Conservation (phyloP, 2,329 filamentous ascomycete species). For the Aspergillus nomiae region DNA sequence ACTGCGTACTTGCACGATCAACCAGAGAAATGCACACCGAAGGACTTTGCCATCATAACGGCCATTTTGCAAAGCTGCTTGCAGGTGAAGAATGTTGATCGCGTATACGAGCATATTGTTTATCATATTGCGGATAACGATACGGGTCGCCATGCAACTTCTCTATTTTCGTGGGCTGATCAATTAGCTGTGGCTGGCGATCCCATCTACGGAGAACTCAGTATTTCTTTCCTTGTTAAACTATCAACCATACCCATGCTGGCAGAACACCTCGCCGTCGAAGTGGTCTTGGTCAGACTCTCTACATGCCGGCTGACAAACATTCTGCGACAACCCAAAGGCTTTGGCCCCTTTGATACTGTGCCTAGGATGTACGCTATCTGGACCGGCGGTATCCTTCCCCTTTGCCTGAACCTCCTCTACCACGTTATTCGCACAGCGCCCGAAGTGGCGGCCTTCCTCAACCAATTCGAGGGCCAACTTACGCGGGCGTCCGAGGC, state of each 20-base stretch:
- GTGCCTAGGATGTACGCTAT: constrained; percentile 79
- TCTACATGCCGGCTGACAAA: constrained; percentile 77
- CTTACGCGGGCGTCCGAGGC: constrained; percentile 71
- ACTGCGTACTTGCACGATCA: constrained; percentile 81
- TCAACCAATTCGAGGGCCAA: constrained; percentile 85
- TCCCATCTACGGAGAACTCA: constrained; percentile 91
- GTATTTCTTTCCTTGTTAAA: constrained; percentile 82
- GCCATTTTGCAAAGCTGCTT: constrained; percentile 85
- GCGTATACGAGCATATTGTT: constrained; percentile 70
- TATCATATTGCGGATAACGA: constrained; percentile 67
- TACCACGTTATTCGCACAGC: constrained; percentile 78
- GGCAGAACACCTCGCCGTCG: constrained; percentile 86
- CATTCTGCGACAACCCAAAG: constrained; percentile 68
- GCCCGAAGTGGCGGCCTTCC: constrained; percentile 79
- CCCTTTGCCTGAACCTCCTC: constrained; percentile 84
- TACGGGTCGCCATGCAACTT: constrained; percentile 77
- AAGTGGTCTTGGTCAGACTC: constrained; percentile 78
- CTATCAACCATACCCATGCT: constrained; percentile 78
- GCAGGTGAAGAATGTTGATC: constrained; percentile 72
- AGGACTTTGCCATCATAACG: constrained; percentile 84
- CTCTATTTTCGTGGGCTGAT: constrained; percentile 93
- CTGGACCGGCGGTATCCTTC: constrained; percentile 86
- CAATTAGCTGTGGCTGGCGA: constrained; percentile 75
- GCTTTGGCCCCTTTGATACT: constrained; percentile 77
- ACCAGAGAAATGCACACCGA: constrained; percentile 64